phyloP scores from a whole-genome alignment of 2,329 filamentous ascomycete species.

The Apiospora rasikravindrae region DNA sequence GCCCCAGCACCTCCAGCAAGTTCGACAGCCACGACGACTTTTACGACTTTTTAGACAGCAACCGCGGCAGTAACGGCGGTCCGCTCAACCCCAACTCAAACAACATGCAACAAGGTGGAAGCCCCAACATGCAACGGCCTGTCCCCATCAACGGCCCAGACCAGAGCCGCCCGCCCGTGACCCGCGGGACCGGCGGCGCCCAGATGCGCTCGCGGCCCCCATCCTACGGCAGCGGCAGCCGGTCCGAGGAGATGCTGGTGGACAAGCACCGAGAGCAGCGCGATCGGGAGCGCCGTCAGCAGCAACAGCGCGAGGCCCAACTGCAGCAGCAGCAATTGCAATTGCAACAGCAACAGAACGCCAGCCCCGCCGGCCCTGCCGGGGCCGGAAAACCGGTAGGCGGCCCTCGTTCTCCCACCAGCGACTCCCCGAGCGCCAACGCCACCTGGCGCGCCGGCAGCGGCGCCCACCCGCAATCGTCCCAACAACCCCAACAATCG shows the following conservation, averaged over 20 bases:
- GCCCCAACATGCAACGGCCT: conserved; percentile 23
- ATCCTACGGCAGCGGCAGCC: conserved; percentile 37
- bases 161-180: conserved; percentile 37
- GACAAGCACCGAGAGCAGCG: conserved; percentile 35
- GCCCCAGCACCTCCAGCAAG: conserved; percentile 12
- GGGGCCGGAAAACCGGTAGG: conserved; percentile 4
- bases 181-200: conserved; percentile 26
- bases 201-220: conserved; percentile 31
- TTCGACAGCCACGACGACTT: conserved; percentile 37
- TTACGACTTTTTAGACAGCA: conserved; percentile 39
- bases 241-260: conserved; percentile 39
- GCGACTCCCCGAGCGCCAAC: conserved; percentile 11
- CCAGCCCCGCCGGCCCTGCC: not conserved
- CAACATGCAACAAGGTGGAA: conserved; percentile 28
- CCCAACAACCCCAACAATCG: conserved; percentile 2
- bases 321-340: conserved; percentile 25
- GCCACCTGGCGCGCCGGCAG: not conserved
- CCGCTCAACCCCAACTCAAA: conserved; percentile 20
- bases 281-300: not conserved
- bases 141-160: conserved; percentile 18
- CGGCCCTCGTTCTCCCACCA: conserved; percentile 21
- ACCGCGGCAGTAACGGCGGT: conserved; percentile 28
- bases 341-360: conserved; percentile 17
- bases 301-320: conserved; percentile 20
- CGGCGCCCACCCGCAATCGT: not conserved